Evolutionary conservation across 768 basidiomycete genomes (phyloP).

Genomic region (Xerocomus brunneocitrinus): DNA sequence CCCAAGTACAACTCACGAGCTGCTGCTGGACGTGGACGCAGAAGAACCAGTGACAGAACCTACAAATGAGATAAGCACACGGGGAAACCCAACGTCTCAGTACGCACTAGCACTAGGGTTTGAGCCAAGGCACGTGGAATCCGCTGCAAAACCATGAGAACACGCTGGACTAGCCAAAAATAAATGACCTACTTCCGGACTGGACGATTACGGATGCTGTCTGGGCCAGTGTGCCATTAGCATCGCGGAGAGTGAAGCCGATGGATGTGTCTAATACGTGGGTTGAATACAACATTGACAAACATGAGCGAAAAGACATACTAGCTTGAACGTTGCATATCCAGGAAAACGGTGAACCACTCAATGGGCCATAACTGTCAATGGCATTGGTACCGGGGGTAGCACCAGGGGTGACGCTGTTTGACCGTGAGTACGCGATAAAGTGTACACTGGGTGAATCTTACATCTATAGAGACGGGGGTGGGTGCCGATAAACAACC

Average conservation of each 20-base stretch:
- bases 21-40: neutral
- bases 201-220: constrained; percentile 49
- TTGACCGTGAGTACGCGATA: neutral
- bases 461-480: constrained; percentile 34
- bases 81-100: constrained; percentile 10
- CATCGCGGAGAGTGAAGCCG: constrained; percentile 59
- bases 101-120: constrained; percentile 17
- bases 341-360: constrained; percentile 49
- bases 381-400: constrained; percentile 43
- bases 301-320: constrained; percentile 11
- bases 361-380: constrained; percentile 40
- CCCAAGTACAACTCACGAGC: constrained; percentile 20
- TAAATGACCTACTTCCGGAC: constrained; percentile 43
- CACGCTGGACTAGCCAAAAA: neutral
- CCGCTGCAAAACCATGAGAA: constrained; percentile 25
- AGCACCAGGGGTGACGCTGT: constrained; percentile 52
- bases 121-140: constrained; percentile 31
- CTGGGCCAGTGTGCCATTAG: constrained; percentile 45
- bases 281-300: neutral
- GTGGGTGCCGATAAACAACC: neutral
- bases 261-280: constrained; percentile 41
- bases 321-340: constrained; percentile 44
- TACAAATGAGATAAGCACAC: constrained; percentile 15
- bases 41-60: constrained; percentile 7
- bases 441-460: neutral